Evolutionary conservation across 306 rosid genomes (phyloP), one percentile per base, ranked within the genome.

Genomic region (Astragalus glycyphyllos): DNA sequence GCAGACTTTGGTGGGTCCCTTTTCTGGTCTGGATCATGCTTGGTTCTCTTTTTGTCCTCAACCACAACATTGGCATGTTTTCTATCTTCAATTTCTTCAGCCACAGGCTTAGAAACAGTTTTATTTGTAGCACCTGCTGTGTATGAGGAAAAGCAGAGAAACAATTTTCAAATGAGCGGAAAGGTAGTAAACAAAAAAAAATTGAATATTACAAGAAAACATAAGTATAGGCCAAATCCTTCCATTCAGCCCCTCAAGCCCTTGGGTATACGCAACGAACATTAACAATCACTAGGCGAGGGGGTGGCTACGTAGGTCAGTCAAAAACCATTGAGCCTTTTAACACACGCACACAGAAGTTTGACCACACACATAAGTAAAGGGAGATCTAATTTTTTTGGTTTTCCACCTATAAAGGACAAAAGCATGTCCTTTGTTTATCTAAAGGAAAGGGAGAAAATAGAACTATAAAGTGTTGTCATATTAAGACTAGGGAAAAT

Each of bases 91-190:
- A 64, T 64, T 74, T 84, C 82, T 73, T 63, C 86, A 20, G 71
- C 69, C 34, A 60, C 45, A 37, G 80, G 68, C 74, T 83, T 79
- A 16, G 85, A 74, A 74, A 68, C 65, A 7, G 71, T 26, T 63
- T 82, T 80, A 81, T 38, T 81, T 37, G 83, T 66, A 78, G 83
- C 46, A 41, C 60, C 83, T 76, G 83, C 31, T 38, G 79, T 55
- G 64, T 6, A 49, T 50, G 73, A 68, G 29, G 58, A 61, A 67
- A 69, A 73, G 23, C 69, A 71, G 56, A 63, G n/a, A 26, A 61
- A 34, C 12, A 11, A 51, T 1, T 48, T 45, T 5, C 2, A 53
- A 11, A 78, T 72, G 54, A 78, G 75, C 15, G 63, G 47, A 48
- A 12, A 40, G 53, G 17, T 44, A 51, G 40, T 47, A 8, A 45